Percentiles rank a stretch among this genome's conserved stretches.
These are phyloP conservation scores for Ceratocystis papillata DNA, from an alignment of 2,329 filamentous ascomycete species.

Conservation along the genomic window DNA sequence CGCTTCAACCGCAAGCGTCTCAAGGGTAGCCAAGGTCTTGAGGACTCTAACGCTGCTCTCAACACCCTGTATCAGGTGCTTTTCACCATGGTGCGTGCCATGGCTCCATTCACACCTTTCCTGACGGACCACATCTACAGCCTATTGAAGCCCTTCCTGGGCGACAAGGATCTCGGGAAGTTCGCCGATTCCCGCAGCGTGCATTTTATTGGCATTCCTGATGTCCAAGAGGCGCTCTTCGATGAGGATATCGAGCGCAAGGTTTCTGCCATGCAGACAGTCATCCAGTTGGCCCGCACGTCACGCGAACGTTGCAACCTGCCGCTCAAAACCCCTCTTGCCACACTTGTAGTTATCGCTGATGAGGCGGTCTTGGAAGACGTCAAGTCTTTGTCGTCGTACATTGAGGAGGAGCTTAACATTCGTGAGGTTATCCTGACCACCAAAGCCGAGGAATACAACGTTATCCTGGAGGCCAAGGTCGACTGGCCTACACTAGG, in stretches of 20 bases:
- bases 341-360: conserved; percentile 73
- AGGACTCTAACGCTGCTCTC: conserved; percentile 70
- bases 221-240: conserved; percentile 70
- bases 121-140: conserved; percentile 81
- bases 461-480: conserved; percentile 68
- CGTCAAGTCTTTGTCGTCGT: conserved; percentile 64
- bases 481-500: conserved; percentile 82
- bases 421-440: conserved; percentile 69
- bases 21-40: conserved; percentile 58
- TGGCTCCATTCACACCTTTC: conserved; percentile 85
- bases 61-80: conserved; percentile 83
- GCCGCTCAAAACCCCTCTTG: conserved; percentile 72
- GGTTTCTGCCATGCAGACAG: conserved; percentile 74
- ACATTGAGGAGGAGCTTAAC: conserved; percentile 77
- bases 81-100: conserved; percentile 67
- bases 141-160: conserved; percentile 66
- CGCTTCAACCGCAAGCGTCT: conserved; percentile 74
- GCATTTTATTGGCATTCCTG: conserved; percentile 76
- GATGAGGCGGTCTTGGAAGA: conserved; percentile 64
- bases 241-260: conserved; percentile 68
- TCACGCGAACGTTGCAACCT: conserved; percentile 69
- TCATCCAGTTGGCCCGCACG: conserved; percentile 73
- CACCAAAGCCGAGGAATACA: conserved; percentile 70
- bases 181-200: conserved; percentile 65
- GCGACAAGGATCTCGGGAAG: conserved; percentile 45